These are phyloP conservation scores for Aspergillus mulundensis DNA, from an alignment of 495 filamentous ascomycete species.

Conservation along the genomic window DNA sequence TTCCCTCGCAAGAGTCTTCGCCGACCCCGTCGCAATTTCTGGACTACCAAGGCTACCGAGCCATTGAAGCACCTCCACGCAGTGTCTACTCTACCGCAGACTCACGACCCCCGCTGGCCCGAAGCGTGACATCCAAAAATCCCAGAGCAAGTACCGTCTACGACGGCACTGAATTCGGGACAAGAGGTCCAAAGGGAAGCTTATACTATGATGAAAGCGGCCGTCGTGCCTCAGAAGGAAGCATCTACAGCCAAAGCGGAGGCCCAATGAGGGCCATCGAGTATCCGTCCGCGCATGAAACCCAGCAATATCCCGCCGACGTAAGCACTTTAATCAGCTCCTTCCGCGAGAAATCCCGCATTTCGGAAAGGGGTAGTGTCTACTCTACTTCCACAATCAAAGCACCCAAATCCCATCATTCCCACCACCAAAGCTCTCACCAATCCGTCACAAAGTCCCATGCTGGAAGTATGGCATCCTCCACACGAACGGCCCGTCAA, in stretches of 20 bases:
- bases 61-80: constrained; percentile 43
- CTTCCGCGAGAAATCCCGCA: constrained; percentile 34
- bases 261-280: constrained; percentile 42
- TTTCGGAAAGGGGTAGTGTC: constrained; percentile 32
- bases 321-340: constrained; percentile 41
- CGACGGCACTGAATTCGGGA: constrained; percentile 35
- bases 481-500: constrained; percentile 29
- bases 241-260: constrained; percentile 33
- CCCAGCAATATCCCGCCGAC: constrained; percentile 28
- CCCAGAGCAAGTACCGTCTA: constrained; percentile 43
- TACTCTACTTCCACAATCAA: constrained; percentile 44
- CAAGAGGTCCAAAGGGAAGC: constrained; percentile 17
- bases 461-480: constrained; percentile 25
- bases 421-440: constrained; percentile 13
- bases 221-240: constrained; percentile 38
- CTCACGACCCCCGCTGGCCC: constrained; percentile 28
- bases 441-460: constrained; percentile 17
- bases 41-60: constrained; percentile 25
- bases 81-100: constrained; percentile 34
- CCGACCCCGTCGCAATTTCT: constrained; percentile 23
- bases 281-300: constrained; percentile 30
- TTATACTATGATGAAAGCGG: constrained; percentile 31
- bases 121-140: constrained; percentile 37
- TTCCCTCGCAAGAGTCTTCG: constrained; percentile 27
- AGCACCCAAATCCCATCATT: constrained; percentile 29